Conservation (phyloP, 192 early-diverging fungal genomes). For the Neocallimastix lanati region DNA sequence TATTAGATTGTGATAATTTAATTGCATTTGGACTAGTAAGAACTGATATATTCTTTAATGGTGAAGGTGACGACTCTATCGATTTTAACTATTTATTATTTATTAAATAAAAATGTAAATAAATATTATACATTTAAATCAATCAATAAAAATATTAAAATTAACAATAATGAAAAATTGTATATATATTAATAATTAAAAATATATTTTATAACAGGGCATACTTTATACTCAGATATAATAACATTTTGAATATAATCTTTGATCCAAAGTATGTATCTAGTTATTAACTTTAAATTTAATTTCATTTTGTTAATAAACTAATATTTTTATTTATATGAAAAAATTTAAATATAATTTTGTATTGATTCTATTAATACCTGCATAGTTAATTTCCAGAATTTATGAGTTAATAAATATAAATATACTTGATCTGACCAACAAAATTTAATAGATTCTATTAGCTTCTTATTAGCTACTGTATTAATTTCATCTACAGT, state of each 20-base stretch:
- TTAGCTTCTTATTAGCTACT: conserved; percentile 19
- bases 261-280: conserved; percentile 8
- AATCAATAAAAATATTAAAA: too few species aligned
- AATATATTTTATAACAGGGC: too few species aligned
- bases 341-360: too few species aligned
- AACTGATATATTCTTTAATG: not conserved
- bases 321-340: too few species aligned
- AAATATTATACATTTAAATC: too few species aligned
- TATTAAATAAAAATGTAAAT: too few species aligned
- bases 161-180: too few species aligned
- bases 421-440: conserved; percentile 40
- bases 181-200: too few species aligned
- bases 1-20: not conserved
- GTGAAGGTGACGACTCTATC: not conserved
- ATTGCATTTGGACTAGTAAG: not conserved
- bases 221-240: conserved; percentile 6
- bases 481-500: not conserved
- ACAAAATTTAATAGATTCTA: conserved; percentile 28
- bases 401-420: conserved; percentile 27
- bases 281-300: conserved; percentile 19
- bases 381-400: conserved; percentile 46
- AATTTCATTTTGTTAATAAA: too few species aligned
- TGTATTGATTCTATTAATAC: too few species aligned
- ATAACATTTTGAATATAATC: conserved; percentile 13
- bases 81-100: not conserved